Base-by-base conservation (phyloP, 805 yeast genomes). In the Kazachstania psychrophila region DNA sequence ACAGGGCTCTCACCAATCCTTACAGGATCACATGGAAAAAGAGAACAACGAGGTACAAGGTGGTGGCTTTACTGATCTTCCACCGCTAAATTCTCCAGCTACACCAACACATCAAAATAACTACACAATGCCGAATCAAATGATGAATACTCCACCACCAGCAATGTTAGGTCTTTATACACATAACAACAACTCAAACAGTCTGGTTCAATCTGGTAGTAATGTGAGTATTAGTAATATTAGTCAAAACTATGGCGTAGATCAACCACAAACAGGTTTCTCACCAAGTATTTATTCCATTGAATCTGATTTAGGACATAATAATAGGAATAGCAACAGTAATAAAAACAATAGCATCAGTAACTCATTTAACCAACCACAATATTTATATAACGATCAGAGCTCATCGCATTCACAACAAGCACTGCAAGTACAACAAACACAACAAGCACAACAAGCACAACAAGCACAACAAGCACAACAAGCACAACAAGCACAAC, bases 1-100 rank as follows among this genome's bases (percentile, higher is more conserved):
- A 30, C 68, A 62, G 40, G 58, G 56, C 14, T 64, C 68, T 1
- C 65, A 61, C 13, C 66, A 55, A 28, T 64, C 68, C 1, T 43
- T 64, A 15, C 66, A 51, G 25, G 58, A 51, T 6, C 51, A 47
- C 17, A 30, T 46, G 15, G 52, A 51, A 33, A 36, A 41, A 13
- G 17, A 24, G 14, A 26, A 33, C 15, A 39, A 30, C 12, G 27
- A 38, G 11, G 28, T 35, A n/a, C 38, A 30, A 15, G 33, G 40
- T n/a, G 43, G 42, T 12, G 57, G 54, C 3, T 57, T 53, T 38
- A 48, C 58, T 5, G 62, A 58, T 39, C 48, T 52, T 3, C 60
- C 60, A 7, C 33, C 48, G 11, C 37, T 58, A 34, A 47, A 49
- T 36, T 52, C 49, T 37, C 61, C 62, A 6, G 47, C 57, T 0